Evolutionary conservation across 306 rosid genomes (phyloP), one percentile per base, ranked within the genome.

Genomic region (Prunus mume): DNA sequence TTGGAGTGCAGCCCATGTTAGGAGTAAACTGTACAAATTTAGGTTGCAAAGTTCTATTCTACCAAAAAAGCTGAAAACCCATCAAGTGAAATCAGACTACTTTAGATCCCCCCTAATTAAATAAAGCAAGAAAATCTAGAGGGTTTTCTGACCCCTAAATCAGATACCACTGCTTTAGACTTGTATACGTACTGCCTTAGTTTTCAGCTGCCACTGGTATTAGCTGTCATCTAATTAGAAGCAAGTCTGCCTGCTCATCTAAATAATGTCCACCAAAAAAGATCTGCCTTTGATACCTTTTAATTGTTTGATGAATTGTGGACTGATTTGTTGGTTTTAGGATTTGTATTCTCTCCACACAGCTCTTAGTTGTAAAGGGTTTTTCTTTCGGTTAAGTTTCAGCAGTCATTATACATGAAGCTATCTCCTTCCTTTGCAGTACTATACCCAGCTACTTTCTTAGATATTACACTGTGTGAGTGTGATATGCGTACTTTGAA

Each of bases 221-320:
- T 60, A 13, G 73, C 12, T 28, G 74, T 51, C 62, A 70, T 70
- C 27, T 51, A 28, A 70, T 20, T 12, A 70, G 47, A 28, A 61
- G 27, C 41, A 25, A 25, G 65, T 61, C 12, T 3, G 14, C 14
- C 9, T 32, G 58, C 56, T 10, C 28, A 22, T 3, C 56, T 15
- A 46, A 45, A 9, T 3, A 38, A 38, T 38, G 43, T 38, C 43
- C 9, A 38, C 43, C 1, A 1, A 38, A 34, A 34, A 34, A 6
- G 43, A 34, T 34, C 2, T 34, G 43, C 9, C 43, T 1, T 34
- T 34, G 41, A 34, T 34, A 3, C 34, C 34, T 30, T 30, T 30
- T 4, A 30, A 30, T 30, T 4, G 5, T 30, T 30, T 32, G 1
- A 32, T 32, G 6, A 32, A 5, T 32, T 32, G 38, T 32, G 38